phyloP scores from a whole-genome alignment of 1,139 yeast genomes.

The Candida neerlandica region DNA sequence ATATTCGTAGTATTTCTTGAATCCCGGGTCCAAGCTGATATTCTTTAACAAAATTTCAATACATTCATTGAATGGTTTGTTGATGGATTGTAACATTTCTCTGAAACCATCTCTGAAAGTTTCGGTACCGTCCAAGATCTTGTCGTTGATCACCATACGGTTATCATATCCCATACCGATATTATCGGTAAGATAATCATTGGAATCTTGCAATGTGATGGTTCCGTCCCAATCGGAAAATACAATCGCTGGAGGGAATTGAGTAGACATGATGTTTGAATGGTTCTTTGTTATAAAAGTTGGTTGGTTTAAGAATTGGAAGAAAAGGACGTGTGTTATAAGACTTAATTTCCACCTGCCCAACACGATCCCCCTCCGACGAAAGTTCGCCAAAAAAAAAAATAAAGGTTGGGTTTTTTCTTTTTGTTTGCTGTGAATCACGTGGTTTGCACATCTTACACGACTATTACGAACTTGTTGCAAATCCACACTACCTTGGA shows the following conservation, averaged over 20 bases:
- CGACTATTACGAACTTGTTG: not conserved
- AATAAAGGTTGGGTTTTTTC: not conserved
- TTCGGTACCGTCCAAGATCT: constrained; percentile 67
- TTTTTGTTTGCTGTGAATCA: constrained; percentile 1
- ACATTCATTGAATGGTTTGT: constrained; percentile 80
- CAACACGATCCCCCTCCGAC: not conserved
- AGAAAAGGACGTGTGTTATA: not conserved
- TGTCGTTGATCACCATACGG: constrained; percentile 69
- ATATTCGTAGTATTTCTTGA: constrained; percentile 79
- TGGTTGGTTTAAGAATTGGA: not conserved
- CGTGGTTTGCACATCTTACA: not conserved
- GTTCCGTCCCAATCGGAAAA: constrained; percentile 99
- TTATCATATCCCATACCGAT: constrained; percentile 80
- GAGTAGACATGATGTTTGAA: constrained; percentile 12
- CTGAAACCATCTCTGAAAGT: constrained; percentile 82
- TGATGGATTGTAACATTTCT: constrained; percentile 79
- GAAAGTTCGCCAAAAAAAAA: not conserved
- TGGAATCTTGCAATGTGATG: constrained; percentile 86
- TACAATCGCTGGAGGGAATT: constrained; percentile 61
- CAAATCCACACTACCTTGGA: not conserved
- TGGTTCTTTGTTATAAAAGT: not conserved
- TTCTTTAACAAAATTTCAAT: constrained; percentile 61
- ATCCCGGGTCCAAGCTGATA: constrained; percentile 87
- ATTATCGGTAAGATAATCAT: constrained; percentile 85
- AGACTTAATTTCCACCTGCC: not conserved